A percentile compares a stretch with the other conserved stretches of the same genome.
These are phyloP conservation scores for Achaetomiella virescens DNA, from an alignment of 495 filamentous ascomycete species.

Conservation along the genomic window DNA sequence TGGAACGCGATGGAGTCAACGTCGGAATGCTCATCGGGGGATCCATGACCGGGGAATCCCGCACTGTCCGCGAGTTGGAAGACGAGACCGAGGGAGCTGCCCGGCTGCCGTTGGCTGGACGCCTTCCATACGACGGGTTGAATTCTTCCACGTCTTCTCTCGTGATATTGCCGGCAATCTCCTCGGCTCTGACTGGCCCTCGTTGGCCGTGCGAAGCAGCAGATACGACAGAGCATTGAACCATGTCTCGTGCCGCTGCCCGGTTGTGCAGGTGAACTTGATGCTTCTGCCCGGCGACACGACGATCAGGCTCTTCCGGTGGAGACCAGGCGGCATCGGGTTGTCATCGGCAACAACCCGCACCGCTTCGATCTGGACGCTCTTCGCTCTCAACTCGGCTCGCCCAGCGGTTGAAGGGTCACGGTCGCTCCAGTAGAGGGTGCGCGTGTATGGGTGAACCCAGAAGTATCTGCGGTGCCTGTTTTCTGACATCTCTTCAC, in stretches of 20 bases:
- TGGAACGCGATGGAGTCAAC: conserved; percentile 40
- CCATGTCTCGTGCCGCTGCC: conserved; percentile 95
- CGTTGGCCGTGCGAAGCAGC: conserved; percentile 63
- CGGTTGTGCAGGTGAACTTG: conserved; percentile 89
- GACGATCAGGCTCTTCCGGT: conserved; percentile 86
- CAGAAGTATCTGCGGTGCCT: conserved; percentile 95
- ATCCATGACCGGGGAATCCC: conserved; percentile 47
- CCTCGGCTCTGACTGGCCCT: conserved; percentile 53
- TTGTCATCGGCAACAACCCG: conserved; percentile 94
- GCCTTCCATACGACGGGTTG: conserved; percentile 61
- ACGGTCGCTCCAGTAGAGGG: conserved; percentile 91
- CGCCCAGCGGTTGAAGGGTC: conserved; percentile 77
- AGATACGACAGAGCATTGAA: conserved; percentile 96
- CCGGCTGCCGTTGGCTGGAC: conserved; percentile 34
- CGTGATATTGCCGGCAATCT: conserved; percentile 51
- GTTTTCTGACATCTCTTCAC: conserved; percentile 77
- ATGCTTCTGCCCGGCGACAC: conserved; percentile 81
- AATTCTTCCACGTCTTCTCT: conserved; percentile 84
- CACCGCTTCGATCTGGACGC: conserved; percentile 88
- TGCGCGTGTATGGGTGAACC: conserved; percentile 96
- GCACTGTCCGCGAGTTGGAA: conserved; percentile 66
- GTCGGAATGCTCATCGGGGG: conserved; percentile 40
- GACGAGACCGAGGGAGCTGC: conserved; percentile 70
- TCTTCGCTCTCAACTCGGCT: conserved; percentile 81
- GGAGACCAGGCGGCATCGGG: conserved; percentile 86